Percentiles rank a stretch among this genome's conserved stretches.
These are phyloP conservation scores for Pelargonium fulgidum DNA, from an alignment of 441 rosid species.

Conservation along the genomic window DNA sequence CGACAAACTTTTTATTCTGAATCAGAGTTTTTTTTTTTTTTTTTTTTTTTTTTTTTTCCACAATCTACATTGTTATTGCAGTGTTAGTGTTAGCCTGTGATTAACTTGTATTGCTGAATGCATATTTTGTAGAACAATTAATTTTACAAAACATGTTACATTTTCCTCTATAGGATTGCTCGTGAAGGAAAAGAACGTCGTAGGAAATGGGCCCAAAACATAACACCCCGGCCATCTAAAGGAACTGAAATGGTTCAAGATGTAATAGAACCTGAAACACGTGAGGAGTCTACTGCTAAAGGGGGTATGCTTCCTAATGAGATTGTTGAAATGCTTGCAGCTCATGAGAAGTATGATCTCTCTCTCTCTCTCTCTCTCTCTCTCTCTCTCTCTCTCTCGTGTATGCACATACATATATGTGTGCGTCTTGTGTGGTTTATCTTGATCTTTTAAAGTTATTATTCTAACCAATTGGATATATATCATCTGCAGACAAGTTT, in stretches of 20 bases:
- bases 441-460: constrained; percentile 10
- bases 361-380: not conserved
- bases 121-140: not conserved
- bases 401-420: not conserved
- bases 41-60: not conserved
- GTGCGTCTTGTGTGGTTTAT: not conserved
- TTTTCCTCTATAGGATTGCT: constrained; percentile 33
- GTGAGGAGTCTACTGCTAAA: constrained; percentile 23
- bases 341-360: constrained; percentile 59
- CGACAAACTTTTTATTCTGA: not conserved
- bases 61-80: not conserved
- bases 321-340: constrained; percentile 68
- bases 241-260: constrained; percentile 28
- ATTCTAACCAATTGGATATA: constrained; percentile 11
- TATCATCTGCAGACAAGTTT: constrained; percentile 46
- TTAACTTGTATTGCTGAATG: not conserved
- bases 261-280: not conserved
- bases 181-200: constrained; percentile 75
- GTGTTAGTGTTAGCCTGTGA: not conserved
- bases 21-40: too few relatives aligned
- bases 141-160: not conserved
- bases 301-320: constrained; percentile 74
- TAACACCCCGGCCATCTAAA: constrained; percentile 38
- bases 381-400: not conserved
- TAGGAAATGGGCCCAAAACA: constrained; percentile 54